A percentile compares a stretch with the other conserved stretches of the same genome.
Evolutionary conservation across 768 basidiomycete genomes (phyloP).

Genomic region (Pleurotus giganteus): DNA sequence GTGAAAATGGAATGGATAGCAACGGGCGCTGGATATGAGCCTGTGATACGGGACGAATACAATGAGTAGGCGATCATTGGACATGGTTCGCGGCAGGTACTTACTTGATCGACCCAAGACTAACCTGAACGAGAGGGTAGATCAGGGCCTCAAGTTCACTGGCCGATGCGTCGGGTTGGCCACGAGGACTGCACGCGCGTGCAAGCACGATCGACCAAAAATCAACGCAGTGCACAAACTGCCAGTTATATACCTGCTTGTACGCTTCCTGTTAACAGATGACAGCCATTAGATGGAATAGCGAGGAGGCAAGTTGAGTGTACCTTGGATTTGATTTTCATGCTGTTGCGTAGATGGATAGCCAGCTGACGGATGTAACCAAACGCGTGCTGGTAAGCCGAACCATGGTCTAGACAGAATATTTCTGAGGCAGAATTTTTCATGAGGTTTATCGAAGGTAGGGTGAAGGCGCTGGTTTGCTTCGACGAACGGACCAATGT

Average conservation of each 20-base stretch:
- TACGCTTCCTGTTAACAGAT: constrained; percentile 68
- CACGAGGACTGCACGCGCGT: constrained; percentile 67
- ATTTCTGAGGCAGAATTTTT: constrained; percentile 96
- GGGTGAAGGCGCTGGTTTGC: constrained; percentile 79
- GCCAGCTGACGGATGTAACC: constrained; percentile 94
- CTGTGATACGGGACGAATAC: constrained; percentile 37
- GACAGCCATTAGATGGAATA: background rate
- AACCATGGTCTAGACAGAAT: constrained; percentile 72
- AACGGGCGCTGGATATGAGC: constrained; percentile 86
- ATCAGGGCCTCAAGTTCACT: constrained; percentile 86
- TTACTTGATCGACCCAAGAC: constrained; percentile 90
- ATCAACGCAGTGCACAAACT: constrained; percentile 92
- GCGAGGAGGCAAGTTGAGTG: constrained; percentile 14
- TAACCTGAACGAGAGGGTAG: constrained; percentile 94
- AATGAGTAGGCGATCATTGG: constrained; percentile 3
- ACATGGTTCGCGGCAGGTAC: constrained; percentile 24
- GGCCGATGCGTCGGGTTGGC: constrained; percentile 51
- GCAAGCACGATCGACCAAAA: constrained; percentile 93
- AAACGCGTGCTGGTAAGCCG: constrained; percentile 92
- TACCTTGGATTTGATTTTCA: constrained; percentile 86
- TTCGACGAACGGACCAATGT: constrained; percentile 82
- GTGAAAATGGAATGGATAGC: constrained; percentile 94
- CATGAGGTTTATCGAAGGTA: constrained; percentile 94
- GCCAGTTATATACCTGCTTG: constrained; percentile 98
- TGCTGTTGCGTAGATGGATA: constrained; percentile 86